These are phyloP conservation scores for Escovopsis sp. DNA, from an alignment of 2,329 filamentous ascomycete species.

Conservation along the genomic window DNA sequence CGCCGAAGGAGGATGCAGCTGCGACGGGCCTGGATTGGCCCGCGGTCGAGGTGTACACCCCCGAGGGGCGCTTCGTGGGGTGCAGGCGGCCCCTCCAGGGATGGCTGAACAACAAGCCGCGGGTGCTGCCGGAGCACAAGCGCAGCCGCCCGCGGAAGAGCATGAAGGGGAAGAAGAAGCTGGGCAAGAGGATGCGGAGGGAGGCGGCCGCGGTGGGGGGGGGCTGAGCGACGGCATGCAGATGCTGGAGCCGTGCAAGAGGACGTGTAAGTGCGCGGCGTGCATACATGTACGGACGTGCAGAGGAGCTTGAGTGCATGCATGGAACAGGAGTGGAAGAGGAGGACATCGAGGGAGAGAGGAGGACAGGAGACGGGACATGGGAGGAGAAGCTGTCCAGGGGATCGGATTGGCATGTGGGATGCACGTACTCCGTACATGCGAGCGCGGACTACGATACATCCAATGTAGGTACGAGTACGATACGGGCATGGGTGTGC, in stretches of 20 bases:
- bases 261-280: too few species aligned
- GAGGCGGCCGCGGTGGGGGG: background rate
- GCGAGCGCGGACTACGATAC: too few species aligned
- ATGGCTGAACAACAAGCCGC: constrained; percentile 47
- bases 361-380: too few species aligned
- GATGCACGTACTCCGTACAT: too few species aligned
- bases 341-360: too few species aligned
- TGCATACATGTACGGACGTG: background rate
- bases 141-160: constrained; percentile 47
- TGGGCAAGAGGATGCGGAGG: constrained; percentile 16
- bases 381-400: too few species aligned
- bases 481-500: too few species aligned
- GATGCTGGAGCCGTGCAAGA: constrained; percentile 1
- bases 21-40: constrained; percentile 38
- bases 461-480: too few species aligned
- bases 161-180: constrained; percentile 47
- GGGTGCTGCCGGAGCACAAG: constrained; percentile 30
- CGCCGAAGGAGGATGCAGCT: background rate
- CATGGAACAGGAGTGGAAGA: too few species aligned
- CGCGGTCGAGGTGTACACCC: constrained; percentile 69
- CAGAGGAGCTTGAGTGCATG: too few species aligned
- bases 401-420: too few species aligned
- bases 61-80: constrained; percentile 67
- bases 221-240: constrained; percentile 2
- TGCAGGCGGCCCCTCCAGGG: constrained; percentile 54